Evolutionary conservation across 306 rosid genomes (phyloP).

Genomic region (Urtica urens): DNA sequence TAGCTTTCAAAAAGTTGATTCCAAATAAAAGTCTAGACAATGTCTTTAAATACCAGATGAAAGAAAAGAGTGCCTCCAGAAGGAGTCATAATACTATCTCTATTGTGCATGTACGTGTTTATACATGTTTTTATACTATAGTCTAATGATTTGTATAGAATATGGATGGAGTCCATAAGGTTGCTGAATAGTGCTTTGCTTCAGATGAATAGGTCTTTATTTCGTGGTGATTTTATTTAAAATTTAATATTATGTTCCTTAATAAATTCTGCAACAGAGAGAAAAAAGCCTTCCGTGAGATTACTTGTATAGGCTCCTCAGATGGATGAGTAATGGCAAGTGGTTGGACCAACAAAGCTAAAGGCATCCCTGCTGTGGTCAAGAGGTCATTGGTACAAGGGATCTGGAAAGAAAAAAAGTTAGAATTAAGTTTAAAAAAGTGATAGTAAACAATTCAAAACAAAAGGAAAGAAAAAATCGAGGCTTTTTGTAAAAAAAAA

Average conservation of each 20-base stretch:
- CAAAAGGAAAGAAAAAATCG: conserved; percentile 1
- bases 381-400: conserved; percentile 88
- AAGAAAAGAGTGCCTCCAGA: too few relatives aligned
- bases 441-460: conserved; percentile 2
- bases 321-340: conserved; percentile 92
- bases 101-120: too few relatives aligned
- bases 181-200: too few relatives aligned
- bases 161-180: too few relatives aligned
- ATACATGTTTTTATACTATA: too few relatives aligned
- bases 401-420: conserved; percentile 35
- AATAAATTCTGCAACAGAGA: too few relatives aligned
- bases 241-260: too few relatives aligned
- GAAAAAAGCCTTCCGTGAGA: conserved; percentile 5
- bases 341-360: conserved; percentile 93
- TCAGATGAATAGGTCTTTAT: too few relatives aligned
- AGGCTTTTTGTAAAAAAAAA: background rate
- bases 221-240: too few relatives aligned
- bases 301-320: conserved; percentile 93
- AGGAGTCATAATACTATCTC: too few relatives aligned
- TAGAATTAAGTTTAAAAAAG: background rate
- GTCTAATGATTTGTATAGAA: too few relatives aligned
- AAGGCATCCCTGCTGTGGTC: conserved; percentile 92
- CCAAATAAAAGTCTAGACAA: background rate
- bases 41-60: background rate
- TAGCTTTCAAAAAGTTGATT: too few relatives aligned